Evolutionary conservation across 1,284 basidiomycete species (phyloP).

Genomic region (Acaromyces ingoldii): DNA sequence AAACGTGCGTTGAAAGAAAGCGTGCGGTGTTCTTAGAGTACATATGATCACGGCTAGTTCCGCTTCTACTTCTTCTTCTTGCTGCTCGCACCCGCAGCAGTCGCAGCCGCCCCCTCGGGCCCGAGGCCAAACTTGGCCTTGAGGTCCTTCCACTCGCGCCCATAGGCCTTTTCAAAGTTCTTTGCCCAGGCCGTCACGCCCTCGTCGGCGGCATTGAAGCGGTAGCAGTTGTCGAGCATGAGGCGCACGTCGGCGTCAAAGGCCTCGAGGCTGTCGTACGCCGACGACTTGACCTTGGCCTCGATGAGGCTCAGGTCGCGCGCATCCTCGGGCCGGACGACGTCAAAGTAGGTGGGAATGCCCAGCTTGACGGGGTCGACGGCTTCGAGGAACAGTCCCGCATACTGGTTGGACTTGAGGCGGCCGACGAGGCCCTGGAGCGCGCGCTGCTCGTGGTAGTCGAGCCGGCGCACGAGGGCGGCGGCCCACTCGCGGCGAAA

Average conservation of each 20-base stretch:
- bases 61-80: constrained; percentile 1
- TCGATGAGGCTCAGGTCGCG: constrained; percentile 81
- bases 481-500: constrained; percentile 79
- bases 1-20: too few species aligned
- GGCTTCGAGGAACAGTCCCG: constrained; percentile 59
- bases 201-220: constrained; percentile 75
- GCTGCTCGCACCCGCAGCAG: background rate
- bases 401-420: constrained; percentile 29
- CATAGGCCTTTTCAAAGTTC: constrained; percentile 51
- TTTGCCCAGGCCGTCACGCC: constrained; percentile 61
- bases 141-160: constrained; percentile 55
- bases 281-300: constrained; percentile 72
- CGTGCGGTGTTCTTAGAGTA: too few species aligned
- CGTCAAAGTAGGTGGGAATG: constrained; percentile 75
- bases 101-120: background rate
- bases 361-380: constrained; percentile 63
- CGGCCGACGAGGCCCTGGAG: constrained; percentile 69
- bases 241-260: constrained; percentile 77
- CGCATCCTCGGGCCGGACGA: constrained; percentile 76
- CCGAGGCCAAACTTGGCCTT: background rate
- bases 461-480: constrained; percentile 67
- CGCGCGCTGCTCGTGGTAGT: constrained; percentile 73
- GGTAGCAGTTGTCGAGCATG: constrained; percentile 78
- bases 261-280: constrained; percentile 69
- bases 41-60: too few species aligned